Conservation (phyloP, 371 early-diverging fungal species). For the Mucor piriformis region DNA sequence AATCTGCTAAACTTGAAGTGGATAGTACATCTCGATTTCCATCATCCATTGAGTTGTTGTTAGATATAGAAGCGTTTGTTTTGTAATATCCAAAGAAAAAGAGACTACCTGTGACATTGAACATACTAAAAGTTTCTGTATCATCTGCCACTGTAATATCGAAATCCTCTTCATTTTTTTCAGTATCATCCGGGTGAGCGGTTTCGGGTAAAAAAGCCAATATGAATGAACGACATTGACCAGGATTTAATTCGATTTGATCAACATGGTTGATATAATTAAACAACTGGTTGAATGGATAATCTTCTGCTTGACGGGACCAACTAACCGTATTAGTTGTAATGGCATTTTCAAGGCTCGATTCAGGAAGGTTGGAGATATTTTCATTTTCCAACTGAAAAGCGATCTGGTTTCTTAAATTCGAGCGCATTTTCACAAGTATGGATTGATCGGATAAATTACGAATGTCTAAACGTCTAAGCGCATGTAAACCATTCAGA, state of each 20-base stretch:
- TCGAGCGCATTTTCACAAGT: constrained; percentile 79
- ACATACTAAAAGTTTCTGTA: constrained; percentile 55
- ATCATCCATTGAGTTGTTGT: not conserved
- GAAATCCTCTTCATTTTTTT: constrained; percentile 17
- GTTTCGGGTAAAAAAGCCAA: constrained; percentile 76
- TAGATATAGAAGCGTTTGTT: not conserved
- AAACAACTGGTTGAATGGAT: constrained; percentile 87
- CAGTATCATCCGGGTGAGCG: constrained; percentile 15
- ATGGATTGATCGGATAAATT: constrained; percentile 66
- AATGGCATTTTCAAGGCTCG: constrained; percentile 20
- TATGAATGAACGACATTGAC: constrained; percentile 66
- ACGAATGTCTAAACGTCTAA: constrained; percentile 73
- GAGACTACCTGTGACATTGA: constrained; percentile 81
- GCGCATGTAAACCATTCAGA: constrained; percentile 82
- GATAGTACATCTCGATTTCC: constrained; percentile 24
- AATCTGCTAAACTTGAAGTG: constrained; percentile 55
- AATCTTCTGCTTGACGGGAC: constrained; percentile 46
- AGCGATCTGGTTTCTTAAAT: constrained; percentile 80
- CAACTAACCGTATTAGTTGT: constrained; percentile 72
- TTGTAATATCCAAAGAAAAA: constrained; percentile 81
- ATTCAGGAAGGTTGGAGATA: constrained; percentile 37
- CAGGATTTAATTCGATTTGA: constrained; percentile 69
- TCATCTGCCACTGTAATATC: constrained; percentile 13
- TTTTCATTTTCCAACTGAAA: constrained; percentile 92
- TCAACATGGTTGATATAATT: constrained; percentile 87